A percentile compares a stretch with the other conserved stretches of the same genome.
These are phyloP conservation scores for Nidula niveotomentosa DNA, from an alignment of 1,284 basidiomycete genomes.

Conservation along the genomic window DNA sequence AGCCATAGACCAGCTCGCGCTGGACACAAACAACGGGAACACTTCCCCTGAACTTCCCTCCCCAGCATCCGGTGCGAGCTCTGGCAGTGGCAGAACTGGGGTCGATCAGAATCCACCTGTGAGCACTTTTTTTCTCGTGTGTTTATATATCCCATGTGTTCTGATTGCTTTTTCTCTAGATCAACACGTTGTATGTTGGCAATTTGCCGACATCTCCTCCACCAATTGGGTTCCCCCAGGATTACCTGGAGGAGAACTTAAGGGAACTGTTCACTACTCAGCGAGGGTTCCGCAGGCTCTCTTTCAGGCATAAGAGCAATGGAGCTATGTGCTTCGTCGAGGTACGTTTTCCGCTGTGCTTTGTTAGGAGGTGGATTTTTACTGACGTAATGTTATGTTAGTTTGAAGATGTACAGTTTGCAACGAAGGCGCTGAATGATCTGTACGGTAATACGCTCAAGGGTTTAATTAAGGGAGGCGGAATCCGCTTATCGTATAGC, in stretches of 20 bases:
- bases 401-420: slow-evolving; percentile 90
- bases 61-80: slow-evolving; percentile 47
- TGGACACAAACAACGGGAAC: slow-evolving; percentile 50
- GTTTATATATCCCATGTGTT: background rate
- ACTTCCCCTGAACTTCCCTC: slow-evolving; percentile 54
- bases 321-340: slow-evolving; percentile 98
- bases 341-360: slow-evolving; percentile 40
- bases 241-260: slow-evolving; percentile 84
- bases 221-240: slow-evolving; percentile 65
- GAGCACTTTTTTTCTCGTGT: slow-evolving; percentile 23
- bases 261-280: slow-evolving; percentile 79
- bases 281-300: slow-evolving; percentile 88
- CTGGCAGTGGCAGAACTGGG: slow-evolving; percentile 49
- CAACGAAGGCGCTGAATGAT: slow-evolving; percentile 84
- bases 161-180: slow-evolving; percentile 35
- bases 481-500: slow-evolving; percentile 94
- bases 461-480: slow-evolving; percentile 91
- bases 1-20: slow-evolving; percentile 44
- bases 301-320: slow-evolving; percentile 93
- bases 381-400: slow-evolving; percentile 31
- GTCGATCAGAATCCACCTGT: slow-evolving; percentile 91
- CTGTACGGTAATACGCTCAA: slow-evolving; percentile 90
- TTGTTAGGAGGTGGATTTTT: slow-evolving; percentile 3
- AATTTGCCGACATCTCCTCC: slow-evolving; percentile 82
- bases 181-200: slow-evolving; percentile 94